Evolutionary conservation across 306 rosid species (phyloP).

Genomic region (Rosa persica): DNA sequence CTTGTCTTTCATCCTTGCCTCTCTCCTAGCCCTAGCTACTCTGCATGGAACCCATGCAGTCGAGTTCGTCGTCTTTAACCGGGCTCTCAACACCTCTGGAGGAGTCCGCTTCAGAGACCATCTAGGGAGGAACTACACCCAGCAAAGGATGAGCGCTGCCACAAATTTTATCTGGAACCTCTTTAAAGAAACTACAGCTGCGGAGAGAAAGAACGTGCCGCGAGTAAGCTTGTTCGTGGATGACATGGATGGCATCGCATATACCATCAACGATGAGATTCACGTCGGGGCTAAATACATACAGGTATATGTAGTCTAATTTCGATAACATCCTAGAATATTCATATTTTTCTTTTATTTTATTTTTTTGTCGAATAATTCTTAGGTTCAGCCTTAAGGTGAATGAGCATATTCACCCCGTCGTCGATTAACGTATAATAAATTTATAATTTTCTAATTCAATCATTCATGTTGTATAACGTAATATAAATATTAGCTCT

Average conservation of each 20-base stretch:
- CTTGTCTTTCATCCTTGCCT: constrained; percentile 12
- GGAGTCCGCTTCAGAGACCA: constrained; percentile 40
- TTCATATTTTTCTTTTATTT: too few species aligned
- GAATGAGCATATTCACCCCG: too few species aligned
- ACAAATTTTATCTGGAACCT: constrained; percentile 29
- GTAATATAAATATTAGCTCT: too few species aligned
- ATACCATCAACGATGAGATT: constrained; percentile 37
- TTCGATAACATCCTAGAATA: too few species aligned
- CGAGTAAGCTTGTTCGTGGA: constrained; percentile 29
- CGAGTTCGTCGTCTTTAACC: constrained; percentile 38
- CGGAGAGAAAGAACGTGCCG: constrained; percentile 21
- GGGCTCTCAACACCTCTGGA: constrained; percentile 36
- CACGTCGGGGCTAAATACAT: constrained; percentile 37
- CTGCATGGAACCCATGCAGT: constrained; percentile 31
- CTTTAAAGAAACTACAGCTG: constrained; percentile 7
- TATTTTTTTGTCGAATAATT: too few species aligned
- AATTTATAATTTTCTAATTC: too few species aligned
- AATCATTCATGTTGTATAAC: too few species aligned
- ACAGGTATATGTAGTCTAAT: neutral
- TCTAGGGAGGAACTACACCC: constrained; percentile 29
- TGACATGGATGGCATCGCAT: constrained; percentile 31
- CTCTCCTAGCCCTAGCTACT: constrained; percentile 25
- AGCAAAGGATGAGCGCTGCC: constrained; percentile 28
- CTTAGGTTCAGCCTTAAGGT: too few species aligned
- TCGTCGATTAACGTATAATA: too few species aligned